Base-by-base conservation (phyloP, 257 asterid species). In the Jacaranda copaia region DNA sequence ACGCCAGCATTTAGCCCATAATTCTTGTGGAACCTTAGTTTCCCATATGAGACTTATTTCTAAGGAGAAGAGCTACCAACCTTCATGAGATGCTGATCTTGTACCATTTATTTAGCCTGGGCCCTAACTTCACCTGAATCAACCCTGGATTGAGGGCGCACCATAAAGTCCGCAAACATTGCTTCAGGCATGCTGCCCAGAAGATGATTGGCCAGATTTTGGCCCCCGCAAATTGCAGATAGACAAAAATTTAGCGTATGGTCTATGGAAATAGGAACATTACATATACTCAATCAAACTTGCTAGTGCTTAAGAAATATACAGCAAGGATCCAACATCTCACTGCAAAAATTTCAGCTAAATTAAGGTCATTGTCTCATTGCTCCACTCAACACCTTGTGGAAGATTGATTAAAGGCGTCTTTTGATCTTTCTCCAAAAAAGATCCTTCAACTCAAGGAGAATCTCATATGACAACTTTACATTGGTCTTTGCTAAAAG, bases 101-200 rank as follows among this genome's bases (percentile, higher is more conserved):
- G 89, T 12, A 80, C 89, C 79, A 82, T 15, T 66, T 89, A 93
- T 79, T 85, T 92, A 49, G 91, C 91, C 69, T 90, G 91, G 12
- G 97, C 98, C 64, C 93, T 87, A 72, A 92, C 83, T 73, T 87
- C 97, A 5, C 89, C 98, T 1, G 98, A 97, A 74, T 92, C 98
- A 77, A 94, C 84, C 84, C 91, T 92, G 58, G 98, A 94, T 71
- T 87, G 95, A 46, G 98, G 98, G 35, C 98, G 94, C 80, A 94
- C 92, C 73, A 89, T 19, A 82, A 94, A 94, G 84, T 94, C 97
- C 98, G 92, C 92, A 4, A 94, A 81, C 93, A 90, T 88, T 16
- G 98, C 88, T 80, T 86, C 88, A 62, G 90, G 90, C 83, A 83
- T 72, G 96, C 57, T 81, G 92, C 75, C 91, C 82, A 13, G 89